Evolutionary conservation across 495 filamentous ascomycete species (phyloP).

Genomic region (Trichoderma gamsii): DNA sequence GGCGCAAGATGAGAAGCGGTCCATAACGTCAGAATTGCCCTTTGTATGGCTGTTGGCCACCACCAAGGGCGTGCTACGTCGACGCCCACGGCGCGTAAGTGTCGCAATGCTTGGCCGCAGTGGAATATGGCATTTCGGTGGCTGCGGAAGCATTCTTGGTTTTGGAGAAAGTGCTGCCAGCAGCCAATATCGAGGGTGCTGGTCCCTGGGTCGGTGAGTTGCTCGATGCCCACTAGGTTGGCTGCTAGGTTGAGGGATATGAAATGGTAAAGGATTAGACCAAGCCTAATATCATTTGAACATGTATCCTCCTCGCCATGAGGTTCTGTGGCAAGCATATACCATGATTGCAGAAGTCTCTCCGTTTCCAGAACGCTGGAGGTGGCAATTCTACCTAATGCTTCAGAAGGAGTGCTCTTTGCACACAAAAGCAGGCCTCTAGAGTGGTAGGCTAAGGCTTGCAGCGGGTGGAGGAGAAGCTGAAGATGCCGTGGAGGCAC

Average conservation of each 20-base stretch:
- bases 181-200: slow-evolving; percentile 36
- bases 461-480: slow-evolving; percentile 48
- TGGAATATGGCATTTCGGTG: slow-evolving; percentile 53
- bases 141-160: slow-evolving; percentile 49
- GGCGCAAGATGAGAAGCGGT: slow-evolving; percentile 31
- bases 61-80: slow-evolving; percentile 42
- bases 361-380: slow-evolving; percentile 39
- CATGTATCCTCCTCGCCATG: background rate
- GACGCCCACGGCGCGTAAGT: slow-evolving; percentile 41
- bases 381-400: background rate
- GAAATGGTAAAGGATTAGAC: slow-evolving; percentile 58
- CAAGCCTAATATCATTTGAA: slow-evolving; percentile 19
- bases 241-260: slow-evolving; percentile 54
- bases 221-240: slow-evolving; percentile 55
- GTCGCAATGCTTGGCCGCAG: slow-evolving; percentile 52
- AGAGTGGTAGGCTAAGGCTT: slow-evolving; percentile 43
- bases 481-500: slow-evolving; percentile 45
- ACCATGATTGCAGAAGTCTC: slow-evolving; percentile 51
- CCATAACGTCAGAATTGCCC: slow-evolving; percentile 48
- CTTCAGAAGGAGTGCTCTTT: background rate
- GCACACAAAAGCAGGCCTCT: slow-evolving; percentile 18
- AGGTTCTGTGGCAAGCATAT: slow-evolving; percentile 37
- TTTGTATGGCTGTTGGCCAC: slow-evolving; percentile 51
- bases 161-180: slow-evolving; percentile 40
- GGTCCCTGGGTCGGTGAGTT: slow-evolving; percentile 47